phyloP scores from a whole-genome alignment of 1,284 basidiomycete genomes.

The Boletellus deceptivus region DNA sequence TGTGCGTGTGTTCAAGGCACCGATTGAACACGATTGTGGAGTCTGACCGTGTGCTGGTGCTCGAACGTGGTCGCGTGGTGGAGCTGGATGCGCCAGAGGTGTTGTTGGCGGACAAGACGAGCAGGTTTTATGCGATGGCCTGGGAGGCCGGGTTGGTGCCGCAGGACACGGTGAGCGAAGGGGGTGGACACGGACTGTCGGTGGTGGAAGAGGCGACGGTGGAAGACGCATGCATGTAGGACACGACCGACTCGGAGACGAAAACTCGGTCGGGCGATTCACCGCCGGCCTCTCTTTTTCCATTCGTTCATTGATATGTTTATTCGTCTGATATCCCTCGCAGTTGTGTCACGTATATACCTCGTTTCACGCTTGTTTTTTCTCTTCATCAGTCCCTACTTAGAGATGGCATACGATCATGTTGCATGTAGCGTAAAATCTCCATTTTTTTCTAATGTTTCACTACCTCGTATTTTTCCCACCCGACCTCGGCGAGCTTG shows the following conservation, averaged over 20 bases:
- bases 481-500: slow-evolving; percentile 75
- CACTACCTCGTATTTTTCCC: slow-evolving; percentile 72
- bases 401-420: no score
- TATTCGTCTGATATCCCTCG: no score
- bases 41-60: slow-evolving; percentile 80
- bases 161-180: no score
- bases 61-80: slow-evolving; percentile 43
- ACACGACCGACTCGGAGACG: no score
- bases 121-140: slow-evolving; percentile 32
- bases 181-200: neutral
- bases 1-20: slow-evolving; percentile 50
- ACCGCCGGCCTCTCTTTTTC: no score
- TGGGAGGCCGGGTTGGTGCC: slow-evolving; percentile 28
- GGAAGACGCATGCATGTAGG: no score
- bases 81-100: neutral
- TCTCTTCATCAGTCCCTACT: no score
- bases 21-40: slow-evolving; percentile 90
- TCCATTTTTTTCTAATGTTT: slow-evolving; percentile 31
- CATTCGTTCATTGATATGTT: no score
- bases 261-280: no score
- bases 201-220: neutral
- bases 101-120: slow-evolving; percentile 23
- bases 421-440: no score
- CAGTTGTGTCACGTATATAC: no score
- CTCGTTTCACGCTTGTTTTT: no score